Conservation (phyloP, 2,329 filamentous ascomycete genomes). For the Blumeria hordei region DNA sequence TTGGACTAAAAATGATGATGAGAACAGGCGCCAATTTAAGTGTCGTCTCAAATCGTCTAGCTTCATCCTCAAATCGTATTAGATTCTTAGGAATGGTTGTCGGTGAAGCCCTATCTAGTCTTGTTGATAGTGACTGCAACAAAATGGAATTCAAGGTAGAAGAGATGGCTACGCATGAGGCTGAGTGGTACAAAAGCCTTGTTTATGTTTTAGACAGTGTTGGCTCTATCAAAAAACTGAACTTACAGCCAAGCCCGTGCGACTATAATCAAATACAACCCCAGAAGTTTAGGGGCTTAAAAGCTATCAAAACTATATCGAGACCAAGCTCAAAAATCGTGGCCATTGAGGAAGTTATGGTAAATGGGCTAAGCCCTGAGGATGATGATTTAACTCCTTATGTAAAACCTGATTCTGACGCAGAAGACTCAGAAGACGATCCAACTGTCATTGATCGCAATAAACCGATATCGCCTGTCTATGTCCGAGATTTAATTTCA, state of each 20-base stretch:
- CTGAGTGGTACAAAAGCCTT: conserved; percentile 48
- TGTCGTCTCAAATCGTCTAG: conserved; percentile 64
- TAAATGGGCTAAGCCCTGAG: conserved; percentile 21
- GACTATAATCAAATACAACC: conserved; percentile 7
- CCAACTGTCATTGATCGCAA: conserved; percentile 64
- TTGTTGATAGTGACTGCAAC: conserved; percentile 39
- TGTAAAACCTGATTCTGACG: conserved; percentile 65
- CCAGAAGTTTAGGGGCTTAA: conserved; percentile 7
- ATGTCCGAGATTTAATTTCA: conserved; percentile 61
- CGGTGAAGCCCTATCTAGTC: conserved; percentile 41
- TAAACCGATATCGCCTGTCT: conserved; percentile 68
- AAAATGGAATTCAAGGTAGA: conserved; percentile 67
- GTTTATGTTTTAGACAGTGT: conserved; percentile 34
- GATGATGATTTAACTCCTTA: conserved; percentile 39
- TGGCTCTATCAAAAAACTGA: conserved; percentile 21
- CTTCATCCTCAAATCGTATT: conserved; percentile 47
- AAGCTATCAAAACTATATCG: conserved; percentile 12
- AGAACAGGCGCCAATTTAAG: conserved; percentile 52
- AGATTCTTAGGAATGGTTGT: conserved; percentile 75
- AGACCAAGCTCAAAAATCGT: conserved; percentile 20
- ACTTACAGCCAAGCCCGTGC: conserved; percentile 6
- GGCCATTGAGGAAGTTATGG: conserved; percentile 30
- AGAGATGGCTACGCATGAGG: conserved; percentile 49
- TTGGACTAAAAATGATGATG: conserved; percentile 42
- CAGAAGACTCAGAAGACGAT: conserved; percentile 82